Evolutionary conservation across 2,329 filamentous ascomycete species (phyloP), one percentile per base, ranked within the genome.

Genomic region (Alternaria infectoria): DNA sequence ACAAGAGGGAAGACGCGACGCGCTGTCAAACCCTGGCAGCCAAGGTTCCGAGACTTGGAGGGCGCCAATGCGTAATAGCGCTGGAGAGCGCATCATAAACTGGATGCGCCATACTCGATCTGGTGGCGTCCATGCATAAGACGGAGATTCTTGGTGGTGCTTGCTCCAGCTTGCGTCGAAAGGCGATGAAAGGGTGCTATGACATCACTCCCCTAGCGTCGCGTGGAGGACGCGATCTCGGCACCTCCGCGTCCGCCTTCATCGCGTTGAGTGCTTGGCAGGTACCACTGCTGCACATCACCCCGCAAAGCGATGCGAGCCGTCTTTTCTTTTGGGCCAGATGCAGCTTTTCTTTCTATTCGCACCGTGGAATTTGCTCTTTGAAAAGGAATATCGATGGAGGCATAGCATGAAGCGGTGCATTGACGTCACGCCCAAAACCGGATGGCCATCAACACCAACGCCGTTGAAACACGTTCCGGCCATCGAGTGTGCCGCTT

Each of bases 71-170:
- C 50, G 44, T 54, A 57, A 57, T 59, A 63, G 62, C 44, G 56
- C 43, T 44, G 12, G 32, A 61, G 62, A 61, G 47, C 46, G 67
- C 67, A 69, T 70, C 68, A 69, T 65, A 49, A 54, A 43, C n/a
- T 43, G 46, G 47, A 45, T 23, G 50, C 19, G 54, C 64, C 58
- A 63, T 51, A 26, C 67, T 54, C 40, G 8, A 57, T 59, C 17
- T 32, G 52, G 61, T 30, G 44, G 46, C 50, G 43, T 51, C 52
- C 64, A 62, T 67, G 64, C 66, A 63, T 65, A 23, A 36, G 36
- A 47, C 28, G 56, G 19, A 19, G 54, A 44, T 49, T 65, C 58
- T 63, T 67, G 56, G 32, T 61, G 30, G 47, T 58, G 64, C 63
- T 68, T 67, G 61, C 52, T 56, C 58, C 10, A 26, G 62, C 49